These are phyloP conservation scores for Auriculariales sp. DNA, from an alignment of 768 basidiomycete species.

Conservation along the genomic window DNA sequence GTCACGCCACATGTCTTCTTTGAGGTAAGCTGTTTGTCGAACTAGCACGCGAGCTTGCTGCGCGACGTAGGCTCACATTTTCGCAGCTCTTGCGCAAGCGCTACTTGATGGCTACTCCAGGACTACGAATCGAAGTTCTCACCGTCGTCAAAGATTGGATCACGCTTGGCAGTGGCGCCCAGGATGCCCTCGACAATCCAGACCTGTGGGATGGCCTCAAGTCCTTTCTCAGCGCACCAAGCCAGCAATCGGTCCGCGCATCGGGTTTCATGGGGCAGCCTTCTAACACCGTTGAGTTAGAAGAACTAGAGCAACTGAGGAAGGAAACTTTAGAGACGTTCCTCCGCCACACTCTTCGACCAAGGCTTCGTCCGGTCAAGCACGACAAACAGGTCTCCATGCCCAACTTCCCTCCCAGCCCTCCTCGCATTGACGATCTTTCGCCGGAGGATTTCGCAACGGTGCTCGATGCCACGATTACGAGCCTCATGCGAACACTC, in stretches of 20 bases:
- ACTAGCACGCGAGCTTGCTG: slow-evolving; percentile 1
- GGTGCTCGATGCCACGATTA: slow-evolving; percentile 61
- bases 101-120: slow-evolving; percentile 34
- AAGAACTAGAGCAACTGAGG: slow-evolving; percentile 27
- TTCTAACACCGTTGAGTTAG: slow-evolving; percentile 29
- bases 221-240: slow-evolving; percentile 41
- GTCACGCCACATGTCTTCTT: slow-evolving; percentile 72
- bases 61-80: not conserved
- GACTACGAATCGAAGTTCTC: slow-evolving; percentile 43
- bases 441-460: slow-evolving; percentile 61
- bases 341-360: slow-evolving; percentile 44
- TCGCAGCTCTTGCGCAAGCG: slow-evolving; percentile 60
- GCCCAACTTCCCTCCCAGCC: slow-evolving; percentile 23
- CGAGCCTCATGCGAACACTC: slow-evolving; percentile 60
- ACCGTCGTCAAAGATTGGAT: slow-evolving; percentile 62
- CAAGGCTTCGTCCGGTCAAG: slow-evolving; percentile 14
- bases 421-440: slow-evolving; percentile 50
- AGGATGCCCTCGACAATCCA: slow-evolving; percentile 61
- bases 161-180: slow-evolving; percentile 54
- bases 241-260: slow-evolving; percentile 33
- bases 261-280: slow-evolving; percentile 19
- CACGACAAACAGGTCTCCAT: not conserved
- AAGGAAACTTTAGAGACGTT: slow-evolving; percentile 31
- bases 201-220: slow-evolving; percentile 45
- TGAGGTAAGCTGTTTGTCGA: slow-evolving; percentile 37